Evolutionary conservation across 148 eudicot species (phyloP), one percentile per base, ranked within the genome.

Genomic region (Diospyros lotus): DNA sequence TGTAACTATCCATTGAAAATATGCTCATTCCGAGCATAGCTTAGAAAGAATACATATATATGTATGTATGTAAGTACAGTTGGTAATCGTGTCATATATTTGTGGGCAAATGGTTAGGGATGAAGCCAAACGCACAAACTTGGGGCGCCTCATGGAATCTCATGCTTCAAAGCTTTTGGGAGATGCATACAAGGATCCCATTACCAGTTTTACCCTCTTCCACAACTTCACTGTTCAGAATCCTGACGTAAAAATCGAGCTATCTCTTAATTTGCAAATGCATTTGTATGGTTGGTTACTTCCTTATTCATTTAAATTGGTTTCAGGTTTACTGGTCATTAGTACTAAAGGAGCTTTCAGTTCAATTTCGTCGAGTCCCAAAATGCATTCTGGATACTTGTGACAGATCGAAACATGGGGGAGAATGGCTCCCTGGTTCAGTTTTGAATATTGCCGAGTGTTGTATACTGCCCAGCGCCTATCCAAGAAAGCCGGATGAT

Each of bases 341-440:
- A 74, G 72, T 88, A 51, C 79, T 95, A 59, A 84, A 89, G 76
- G 89, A 92, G 70, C 81, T 90, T 41, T 83, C 98, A 5, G 48
- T 92, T 75, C 78, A 82, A 73, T 95, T 90, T 66, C 86, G 69
- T 45, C 66, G 81, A 71, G 69, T 86, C 18, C 98, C 98, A 56
- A 85, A 77, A 64, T 84, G 90, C 75, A 86, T 92, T 50, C 80
- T 95, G 61, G 97, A 94, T 73, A 80, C 84, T 18, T 80, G 91
- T 5, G 82, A 87, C 78, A 77, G 76, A 77, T 83, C 94, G 4
- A 92, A 84, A 82, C 93, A 71, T 11, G 91, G 94, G 46, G 98
- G 97, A 73, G 81, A 89, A 44, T 95, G 98, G 98, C 81, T 95
- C 75, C 96, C 97, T 63, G 98, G 96, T 69, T 85, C 98, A 3